Base-by-base conservation (phyloP, 208 protist species). In the Leishmania amazonensis region DNA sequence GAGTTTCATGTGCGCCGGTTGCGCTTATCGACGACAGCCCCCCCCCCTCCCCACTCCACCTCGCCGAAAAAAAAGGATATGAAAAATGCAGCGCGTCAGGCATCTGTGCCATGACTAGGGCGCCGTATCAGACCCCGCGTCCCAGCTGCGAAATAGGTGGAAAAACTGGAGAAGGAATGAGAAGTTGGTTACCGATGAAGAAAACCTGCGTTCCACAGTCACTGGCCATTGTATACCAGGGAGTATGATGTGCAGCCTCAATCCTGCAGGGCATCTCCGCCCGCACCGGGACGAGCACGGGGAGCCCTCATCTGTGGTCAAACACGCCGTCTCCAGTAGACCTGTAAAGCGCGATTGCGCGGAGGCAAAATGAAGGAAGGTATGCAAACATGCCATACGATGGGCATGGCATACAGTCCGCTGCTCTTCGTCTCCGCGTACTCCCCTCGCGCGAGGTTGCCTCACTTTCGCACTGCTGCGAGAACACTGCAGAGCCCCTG, bases 141-240 rank as follows among this genome's bases (percentile, higher is more conserved):
- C 19, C 42, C 24, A 13, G 13, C 38, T 9, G 53, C 7, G 3
- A 51, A 47, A 19, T 28, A 17, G 42, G 3, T 24, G 68, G 24
- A 15, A 53, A 53, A 49, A 3, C 3, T 3, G 19, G 38, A 47
- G 7, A 45, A 38, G 8, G n/a, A 73, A 51, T 73, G 68, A 49
- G 53, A 73, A n/a, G 42, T 35, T 21, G 24, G 42, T 51, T n/a
- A 73, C 42, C 38, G 9, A 53, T 51, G 42, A 47, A 73, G 42
- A 49, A 7, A 5, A 28, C 60, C n/a, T 73, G 68, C 8, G 21
- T 51, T 38, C 15, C 38, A 73, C 3, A 5, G 42, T 53, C 42
- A 51, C 24, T 73, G 68, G 68, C 42, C 68, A 73, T 73, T 45
- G 68, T 15, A 51, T 73, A 51, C 68, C 68, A 73, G 45, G 5